A percentile compares a stretch with the other conserved stretches of the same genome.
These are phyloP conservation scores for Vanderwaltozyma tropicalis DNA, from an alignment of 805 yeast genomes.

Conservation along the genomic window DNA sequence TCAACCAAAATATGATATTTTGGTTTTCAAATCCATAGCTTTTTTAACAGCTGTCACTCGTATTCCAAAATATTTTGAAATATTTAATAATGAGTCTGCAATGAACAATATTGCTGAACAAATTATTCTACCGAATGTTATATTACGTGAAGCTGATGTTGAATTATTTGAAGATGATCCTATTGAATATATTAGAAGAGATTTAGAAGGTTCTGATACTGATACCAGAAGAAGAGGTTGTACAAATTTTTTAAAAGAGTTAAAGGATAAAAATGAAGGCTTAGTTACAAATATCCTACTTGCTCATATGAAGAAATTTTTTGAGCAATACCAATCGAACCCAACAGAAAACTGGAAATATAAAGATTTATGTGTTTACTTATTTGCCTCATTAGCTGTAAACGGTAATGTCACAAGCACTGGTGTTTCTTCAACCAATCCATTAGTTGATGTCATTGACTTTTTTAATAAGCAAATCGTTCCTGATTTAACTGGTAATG, in stretches of 20 bases:
- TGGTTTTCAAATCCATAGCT: constrained; percentile 70
- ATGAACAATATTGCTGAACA: constrained; percentile 70
- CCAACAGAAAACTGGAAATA: constrained; percentile 58
- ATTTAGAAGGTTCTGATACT: constrained; percentile 87
- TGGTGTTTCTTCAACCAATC: constrained; percentile 81
- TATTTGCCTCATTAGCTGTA: constrained; percentile 83
- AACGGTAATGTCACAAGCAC: constrained; percentile 79
- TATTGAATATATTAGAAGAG: constrained; percentile 81
- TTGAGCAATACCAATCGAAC: constrained; percentile 39
- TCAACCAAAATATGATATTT: constrained; percentile 71
- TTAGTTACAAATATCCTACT: constrained; percentile 66
- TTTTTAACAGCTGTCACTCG: constrained; percentile 76
- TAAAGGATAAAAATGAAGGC: constrained; percentile 68
- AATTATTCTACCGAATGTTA: constrained; percentile 80
- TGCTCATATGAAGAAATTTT: constrained; percentile 58
- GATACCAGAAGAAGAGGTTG: constrained; percentile 89
- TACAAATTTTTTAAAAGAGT: constrained; percentile 82
- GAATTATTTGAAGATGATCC: constrained; percentile 97
- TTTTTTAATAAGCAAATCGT: constrained; percentile 78
- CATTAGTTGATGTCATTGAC: constrained; percentile 72
- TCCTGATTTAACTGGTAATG: constrained; percentile 55
- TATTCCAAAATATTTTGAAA: constrained; percentile 53
- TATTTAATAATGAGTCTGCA: constrained; percentile 51
- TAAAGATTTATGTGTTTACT: constrained; percentile 77
- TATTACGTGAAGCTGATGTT: constrained; percentile 77